Conservation (phyloP, 2,329 filamentous ascomycete genomes). For the Stromatinia cepivora region DNA sequence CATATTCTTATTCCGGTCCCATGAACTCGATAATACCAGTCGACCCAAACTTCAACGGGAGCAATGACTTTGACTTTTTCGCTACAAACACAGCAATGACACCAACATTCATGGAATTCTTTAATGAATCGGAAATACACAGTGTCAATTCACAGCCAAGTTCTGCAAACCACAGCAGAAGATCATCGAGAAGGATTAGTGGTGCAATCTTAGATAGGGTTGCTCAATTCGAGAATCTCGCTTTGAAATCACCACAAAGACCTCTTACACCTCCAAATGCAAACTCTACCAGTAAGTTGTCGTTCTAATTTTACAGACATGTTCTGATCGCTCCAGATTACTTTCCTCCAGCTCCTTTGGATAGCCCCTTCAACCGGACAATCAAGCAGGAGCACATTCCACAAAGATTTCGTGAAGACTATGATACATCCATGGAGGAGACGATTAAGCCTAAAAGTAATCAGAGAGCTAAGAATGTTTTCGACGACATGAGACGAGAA, state of each 20-base stretch:
- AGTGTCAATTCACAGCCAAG: constrained; percentile 30
- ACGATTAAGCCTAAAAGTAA: constrained; percentile 59
- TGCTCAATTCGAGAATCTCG: constrained; percentile 58
- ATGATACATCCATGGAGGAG: constrained; percentile 67
- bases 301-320: not conserved
- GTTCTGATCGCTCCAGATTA: constrained; percentile 50
- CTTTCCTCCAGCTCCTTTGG: constrained; percentile 66
- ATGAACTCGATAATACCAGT: constrained; percentile 46
- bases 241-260: constrained; percentile 47
- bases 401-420: constrained; percentile 59
- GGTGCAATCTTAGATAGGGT: constrained; percentile 62
- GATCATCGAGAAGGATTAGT: constrained; percentile 53
- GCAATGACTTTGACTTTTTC: constrained; percentile 40
- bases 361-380: constrained; percentile 56
- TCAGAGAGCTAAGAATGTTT: constrained; percentile 52
- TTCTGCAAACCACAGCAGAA: constrained; percentile 35
- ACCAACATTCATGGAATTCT: constrained; percentile 40
- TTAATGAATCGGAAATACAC: constrained; percentile 33
- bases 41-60: constrained; percentile 42
- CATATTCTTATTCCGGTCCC: constrained; percentile 43
- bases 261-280: constrained; percentile 64
- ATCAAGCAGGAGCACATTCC: constrained; percentile 38
- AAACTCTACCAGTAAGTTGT: constrained; percentile 57
- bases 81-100: constrained; percentile 34
- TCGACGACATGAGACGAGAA: constrained; percentile 59